phyloP scores from a whole-genome alignment of 768 basidiomycete genomes.

The Chalciporus pseudorubinellus region DNA sequence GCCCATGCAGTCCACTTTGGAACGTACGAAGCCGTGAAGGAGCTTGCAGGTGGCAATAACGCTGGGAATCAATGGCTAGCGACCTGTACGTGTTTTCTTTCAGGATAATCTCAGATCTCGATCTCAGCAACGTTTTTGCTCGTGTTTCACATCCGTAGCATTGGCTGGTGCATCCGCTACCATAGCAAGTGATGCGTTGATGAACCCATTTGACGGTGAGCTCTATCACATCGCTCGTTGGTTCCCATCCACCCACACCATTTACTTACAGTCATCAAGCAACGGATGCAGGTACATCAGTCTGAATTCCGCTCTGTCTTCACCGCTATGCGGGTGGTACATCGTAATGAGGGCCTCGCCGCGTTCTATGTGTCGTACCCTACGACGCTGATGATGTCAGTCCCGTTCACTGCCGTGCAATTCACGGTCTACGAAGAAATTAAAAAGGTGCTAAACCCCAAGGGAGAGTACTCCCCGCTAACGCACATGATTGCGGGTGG shows the following conservation, averaged over 20 bases:
- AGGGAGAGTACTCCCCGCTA: constrained; percentile 83
- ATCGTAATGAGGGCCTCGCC: constrained; percentile 75
- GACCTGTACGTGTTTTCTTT: constrained; percentile 62
- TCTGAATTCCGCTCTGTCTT: constrained; percentile 87
- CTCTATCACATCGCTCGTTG: constrained; percentile 7
- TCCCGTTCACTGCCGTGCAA: constrained; percentile 98
- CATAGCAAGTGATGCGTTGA: constrained; percentile 92
- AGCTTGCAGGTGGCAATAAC: constrained; percentile 82
- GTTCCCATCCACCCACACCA: constrained; percentile 10
- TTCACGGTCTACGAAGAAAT: constrained; percentile 95
- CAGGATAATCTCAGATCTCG: background rate
- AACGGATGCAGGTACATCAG: constrained; percentile 97
- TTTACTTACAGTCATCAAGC: constrained; percentile 84
- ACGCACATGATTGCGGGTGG: constrained; percentile 93
- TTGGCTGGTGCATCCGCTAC: constrained; percentile 93
- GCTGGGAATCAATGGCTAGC: constrained; percentile 79
- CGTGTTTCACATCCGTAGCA: constrained; percentile 47
- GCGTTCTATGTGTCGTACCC: constrained; percentile 99
- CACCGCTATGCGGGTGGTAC: constrained; percentile 83
- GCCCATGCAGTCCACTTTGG: constrained; percentile 99
- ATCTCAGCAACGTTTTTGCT: constrained; percentile 3
- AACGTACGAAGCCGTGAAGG: constrained; percentile 91
- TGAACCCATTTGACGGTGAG: constrained; percentile 99
- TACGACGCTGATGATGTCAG: constrained; percentile 93
- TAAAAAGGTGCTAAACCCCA: constrained; percentile 83